Percentiles rank a stretch among this genome's conserved stretches.
phyloP scores from a whole-genome alignment of 2,329 filamentous ascomycete genomes.

The Nemania sp. region DNA sequence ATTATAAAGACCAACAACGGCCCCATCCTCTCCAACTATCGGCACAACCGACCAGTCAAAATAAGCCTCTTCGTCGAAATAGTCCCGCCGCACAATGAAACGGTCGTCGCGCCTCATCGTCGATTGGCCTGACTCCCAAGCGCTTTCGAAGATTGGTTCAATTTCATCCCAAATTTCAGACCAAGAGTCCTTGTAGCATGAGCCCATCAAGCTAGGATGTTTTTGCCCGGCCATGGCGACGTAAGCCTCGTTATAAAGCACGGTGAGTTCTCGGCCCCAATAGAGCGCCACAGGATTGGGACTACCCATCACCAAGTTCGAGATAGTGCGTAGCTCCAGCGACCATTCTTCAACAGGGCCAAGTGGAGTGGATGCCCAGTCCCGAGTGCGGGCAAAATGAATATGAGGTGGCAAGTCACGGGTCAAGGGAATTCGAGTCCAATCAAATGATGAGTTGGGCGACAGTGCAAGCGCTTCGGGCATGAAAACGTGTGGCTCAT shows the following conservation, averaged over 20 bases:
- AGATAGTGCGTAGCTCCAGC: conserved; percentile 74
- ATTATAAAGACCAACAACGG: conserved; percentile 77
- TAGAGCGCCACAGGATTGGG: conserved; percentile 78
- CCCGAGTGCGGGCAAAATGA: conserved; percentile 69
- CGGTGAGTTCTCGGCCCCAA: conserved; percentile 72
- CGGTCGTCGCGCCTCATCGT: conserved; percentile 85
- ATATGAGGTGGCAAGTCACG: conserved; percentile 71
- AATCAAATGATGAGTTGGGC: conserved; percentile 70
- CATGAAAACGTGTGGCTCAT: conserved; percentile 29
- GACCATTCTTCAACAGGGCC: conserved; percentile 78
- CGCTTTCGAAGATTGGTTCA: conserved; percentile 68
- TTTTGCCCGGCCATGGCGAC: conserved; percentile 74
- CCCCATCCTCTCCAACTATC: conserved; percentile 73
- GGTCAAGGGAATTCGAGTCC: conserved; percentile 72
- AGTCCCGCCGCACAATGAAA: conserved; percentile 71
- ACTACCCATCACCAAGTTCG: conserved; percentile 80
- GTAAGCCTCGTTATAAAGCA: conserved; percentile 75
- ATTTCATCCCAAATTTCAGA: conserved; percentile 75
- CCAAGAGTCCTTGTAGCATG: conserved; percentile 71
- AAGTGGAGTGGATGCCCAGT: conserved; percentile 74
- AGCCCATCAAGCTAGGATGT: conserved; percentile 76
- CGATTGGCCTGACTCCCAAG: conserved; percentile 72
- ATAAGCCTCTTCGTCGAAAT: conserved; percentile 77
- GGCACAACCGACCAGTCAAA: conserved; percentile 85
- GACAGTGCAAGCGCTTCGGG: conserved; percentile 29